Base-by-base conservation (phyloP, 2,329 filamentous ascomycete genomes). In the Elsinoe ampelina region DNA sequence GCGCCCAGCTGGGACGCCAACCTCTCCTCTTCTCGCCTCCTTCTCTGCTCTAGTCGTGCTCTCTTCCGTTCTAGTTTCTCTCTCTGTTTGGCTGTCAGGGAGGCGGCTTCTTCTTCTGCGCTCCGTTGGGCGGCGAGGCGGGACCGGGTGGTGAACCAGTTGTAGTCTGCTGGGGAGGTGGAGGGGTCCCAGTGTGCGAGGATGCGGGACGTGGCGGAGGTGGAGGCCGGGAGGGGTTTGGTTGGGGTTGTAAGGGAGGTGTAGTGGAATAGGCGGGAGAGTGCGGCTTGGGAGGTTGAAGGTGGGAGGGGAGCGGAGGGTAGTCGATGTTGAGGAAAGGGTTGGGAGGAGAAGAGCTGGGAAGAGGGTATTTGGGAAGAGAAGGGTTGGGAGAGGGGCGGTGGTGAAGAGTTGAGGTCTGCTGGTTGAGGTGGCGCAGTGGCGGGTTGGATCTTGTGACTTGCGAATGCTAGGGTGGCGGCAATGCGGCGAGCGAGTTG, bases 161-260 rank as follows among this genome's bases (percentile, higher is more conserved):
- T 68, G 59, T 77, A 77, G 4, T 59, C 59, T 2, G 54, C 60
- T 1, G 72, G 72, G 52, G 75, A 69, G 3, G 61, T 58, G 20
- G 70, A 72, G 1, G 64, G 38, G 7, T 64, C 60, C 75, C 74
- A 77, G 57, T 76, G 74, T 32, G 66, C 62, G 5, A 76, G 66
- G 13, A 75, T 60, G 39, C 68, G 66, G 19, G 61, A 63, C 13
- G 63, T 66, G 12, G 67, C 65, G 0, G 70, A 64, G 0, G 73
- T 61, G 19, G 57, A 56, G 1, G 62, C 39, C 0, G 58, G 61
- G 34, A 57, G 58, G 22, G 59, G 61, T 39, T 68, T 68, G 32
- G 54, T 34, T 2, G 57, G 12, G 7, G 60, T 61, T 5, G 60
- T 61, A 47, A 73, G 69, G 1, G 61, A 62, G 1, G 73, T 68